Percentiles rank a stretch among this genome's conserved stretches.
These are phyloP conservation scores for Cystobasidiaceae sp. DNA, from an alignment of 1,284 basidiomycete species.

Conservation along the genomic window DNA sequence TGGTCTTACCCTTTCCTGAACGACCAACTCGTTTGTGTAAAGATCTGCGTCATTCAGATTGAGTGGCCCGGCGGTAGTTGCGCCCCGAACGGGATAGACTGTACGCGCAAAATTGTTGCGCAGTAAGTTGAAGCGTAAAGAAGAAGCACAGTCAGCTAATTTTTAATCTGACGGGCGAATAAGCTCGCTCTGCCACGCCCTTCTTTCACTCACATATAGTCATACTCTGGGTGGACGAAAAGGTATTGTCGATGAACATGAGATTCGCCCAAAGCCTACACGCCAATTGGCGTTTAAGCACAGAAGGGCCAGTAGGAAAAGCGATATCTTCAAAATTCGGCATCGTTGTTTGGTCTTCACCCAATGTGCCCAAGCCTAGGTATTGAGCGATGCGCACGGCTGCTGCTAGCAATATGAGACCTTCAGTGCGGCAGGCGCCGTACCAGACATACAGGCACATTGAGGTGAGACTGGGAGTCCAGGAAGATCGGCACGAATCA, in stretches of 20 bases:
- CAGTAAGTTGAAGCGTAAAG: too few species aligned
- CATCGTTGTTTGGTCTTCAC: neutral
- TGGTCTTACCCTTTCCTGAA: neutral
- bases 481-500: too few species aligned
- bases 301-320: neutral
- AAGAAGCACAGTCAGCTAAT: neutral
- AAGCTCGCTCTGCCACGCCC: neutral
- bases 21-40: neutral
- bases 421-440: neutral
- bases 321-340: neutral
- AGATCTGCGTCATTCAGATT: neutral
- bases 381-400: conserved; percentile 7
- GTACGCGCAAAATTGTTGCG: neutral
- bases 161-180: neutral
- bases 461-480: neutral
- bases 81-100: neutral
- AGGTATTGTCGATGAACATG: neutral
- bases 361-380: neutral
- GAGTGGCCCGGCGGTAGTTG: neutral
- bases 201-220: neutral
- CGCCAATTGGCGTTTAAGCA: neutral
- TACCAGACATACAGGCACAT: neutral
- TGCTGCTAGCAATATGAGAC: neutral
- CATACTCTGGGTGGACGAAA: neutral
- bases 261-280: neutral